Percentiles rank a stretch among this genome's conserved stretches.
These are phyloP conservation scores for Verticillium nubilum DNA, from an alignment of 2,329 filamentous ascomycete genomes.

Conservation along the genomic window DNA sequence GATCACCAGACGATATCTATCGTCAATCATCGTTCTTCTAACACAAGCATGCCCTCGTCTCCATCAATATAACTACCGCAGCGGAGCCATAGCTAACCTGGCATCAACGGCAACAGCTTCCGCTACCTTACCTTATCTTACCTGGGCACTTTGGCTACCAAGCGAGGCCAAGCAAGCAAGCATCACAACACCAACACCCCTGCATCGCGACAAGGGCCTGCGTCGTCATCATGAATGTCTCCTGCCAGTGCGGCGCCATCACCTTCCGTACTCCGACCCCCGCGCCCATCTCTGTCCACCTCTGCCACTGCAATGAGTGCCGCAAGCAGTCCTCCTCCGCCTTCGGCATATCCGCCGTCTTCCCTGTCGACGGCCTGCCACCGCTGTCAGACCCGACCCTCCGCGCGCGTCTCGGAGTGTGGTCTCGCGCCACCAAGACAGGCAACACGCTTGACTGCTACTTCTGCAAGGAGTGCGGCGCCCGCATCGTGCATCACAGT, in stretches of 20 bases:
- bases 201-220: too few species aligned
- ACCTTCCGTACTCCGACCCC: constrained; percentile 27
- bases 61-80: too few species aligned
- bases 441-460: constrained; percentile 37
- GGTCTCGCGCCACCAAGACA: constrained; percentile 30
- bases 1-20: too few species aligned
- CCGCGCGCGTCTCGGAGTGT: constrained; percentile 25
- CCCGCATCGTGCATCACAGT: constrained; percentile 40
- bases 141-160: too few species aligned
- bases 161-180: too few species aligned
- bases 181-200: neutral
- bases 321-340: constrained; percentile 38
- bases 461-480: constrained; percentile 36
- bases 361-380: constrained; percentile 32
- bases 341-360: constrained; percentile 40
- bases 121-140: too few species aligned
- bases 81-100: too few species aligned
- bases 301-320: constrained; percentile 42
- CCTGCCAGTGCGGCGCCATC: constrained; percentile 35
- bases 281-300: constrained; percentile 29
- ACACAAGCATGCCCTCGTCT: too few species aligned
- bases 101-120: too few species aligned
- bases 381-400: constrained; percentile 25
- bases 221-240: constrained; percentile 11
- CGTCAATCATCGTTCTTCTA: too few species aligned